A percentile compares a stretch with the other conserved stretches of the same genome.
These are phyloP conservation scores for Penicilliopsis zonata DNA, from an alignment of 495 filamentous ascomycete species.

Conservation along the genomic window DNA sequence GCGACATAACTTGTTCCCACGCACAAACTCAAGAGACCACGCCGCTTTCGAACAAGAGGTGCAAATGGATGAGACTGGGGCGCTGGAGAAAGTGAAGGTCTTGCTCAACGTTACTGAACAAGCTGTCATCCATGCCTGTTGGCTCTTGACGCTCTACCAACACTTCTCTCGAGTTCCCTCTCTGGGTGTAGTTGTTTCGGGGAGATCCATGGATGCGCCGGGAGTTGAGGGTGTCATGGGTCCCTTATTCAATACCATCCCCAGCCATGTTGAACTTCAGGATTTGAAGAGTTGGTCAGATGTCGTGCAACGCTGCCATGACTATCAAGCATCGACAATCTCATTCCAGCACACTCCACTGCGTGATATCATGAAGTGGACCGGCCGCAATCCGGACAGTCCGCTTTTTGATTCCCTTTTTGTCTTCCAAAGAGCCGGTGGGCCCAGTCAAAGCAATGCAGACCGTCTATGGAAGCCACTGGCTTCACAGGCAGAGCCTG, in stretches of 20 bases:
- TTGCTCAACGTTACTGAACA: conserved; percentile 51
- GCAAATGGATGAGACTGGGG: conserved; percentile 3
- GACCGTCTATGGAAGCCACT: conserved; percentile 42
- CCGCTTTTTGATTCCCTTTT: conserved; percentile 64
- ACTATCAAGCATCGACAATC: conserved; percentile 45
- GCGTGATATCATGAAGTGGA: conserved; percentile 61
- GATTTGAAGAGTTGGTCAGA: conserved; percentile 29
- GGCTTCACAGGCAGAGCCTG: conserved; percentile 40
- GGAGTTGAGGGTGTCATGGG: conserved; percentile 51
- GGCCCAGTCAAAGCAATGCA: conserved; percentile 9
- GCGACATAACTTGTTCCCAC: neutral
- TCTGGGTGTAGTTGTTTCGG: conserved; percentile 59
- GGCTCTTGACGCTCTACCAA: conserved; percentile 41
- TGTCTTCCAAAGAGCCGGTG: conserved; percentile 50
- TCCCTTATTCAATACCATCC: conserved; percentile 73
- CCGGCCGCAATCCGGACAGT: conserved; percentile 27
- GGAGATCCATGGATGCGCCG: conserved; percentile 50
- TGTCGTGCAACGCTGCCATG: conserved; percentile 42
- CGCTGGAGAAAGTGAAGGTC: conserved; percentile 36
- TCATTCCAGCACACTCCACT: conserved; percentile 62
- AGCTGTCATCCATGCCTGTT: conserved; percentile 55
- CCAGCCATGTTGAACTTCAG: conserved; percentile 36
- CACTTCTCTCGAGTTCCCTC: conserved; percentile 18
- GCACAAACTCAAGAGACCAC: neutral
- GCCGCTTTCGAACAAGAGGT: conserved; percentile 8